Base-by-base conservation (phyloP, 495 filamentous ascomycete genomes). In the Emericellopsis terricola region DNA sequence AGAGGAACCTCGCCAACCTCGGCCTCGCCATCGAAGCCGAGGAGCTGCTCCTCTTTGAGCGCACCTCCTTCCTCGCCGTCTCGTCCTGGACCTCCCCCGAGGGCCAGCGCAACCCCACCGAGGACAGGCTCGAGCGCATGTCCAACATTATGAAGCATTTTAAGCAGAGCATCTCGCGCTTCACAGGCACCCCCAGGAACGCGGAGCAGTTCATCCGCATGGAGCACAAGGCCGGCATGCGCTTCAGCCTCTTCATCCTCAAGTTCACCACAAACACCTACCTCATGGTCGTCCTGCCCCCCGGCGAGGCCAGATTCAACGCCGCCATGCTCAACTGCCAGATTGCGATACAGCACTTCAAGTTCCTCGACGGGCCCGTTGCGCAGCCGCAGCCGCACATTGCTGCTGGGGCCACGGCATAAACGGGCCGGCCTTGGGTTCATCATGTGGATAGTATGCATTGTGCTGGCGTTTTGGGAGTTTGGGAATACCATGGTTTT, bases 251-350 rank as follows among this genome's bases (percentile, higher is more conserved):
- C 60, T 93, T 94, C 50, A 76, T 92, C 28, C 76, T 78, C 41
- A 79, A 85, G 36, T 78, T 97, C 45, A 97, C 89, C 0, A 83
- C 86, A 24, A 97, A 97, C 47, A 96, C 89, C 8, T 96, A 94
- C 46, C 77, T 96, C 33, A 78, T 92, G 37, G 77, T 87, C 0
- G 78, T 87, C 14, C 71, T 94, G 42, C 85, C 86, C 0, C 83
- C 84, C 0, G 81, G 82, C 9, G 86, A 91, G 45, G 76, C 78
- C 4, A 69, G 81, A 21, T 86, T 87, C 49, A 93, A 94, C 40
- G 77, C 76, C 38, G 85, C 86, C 14, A 69, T 84, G 50, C 54
- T 93, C 44, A 96, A 96, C 46, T 84, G 86, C 41, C 73, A 78
- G 47, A 71, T 89, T 26, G 91, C 85, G 3, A 60, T 81, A 21